Conservation (phyloP, 2,329 filamentous ascomycete species). For the Zalaria obscura region DNA sequence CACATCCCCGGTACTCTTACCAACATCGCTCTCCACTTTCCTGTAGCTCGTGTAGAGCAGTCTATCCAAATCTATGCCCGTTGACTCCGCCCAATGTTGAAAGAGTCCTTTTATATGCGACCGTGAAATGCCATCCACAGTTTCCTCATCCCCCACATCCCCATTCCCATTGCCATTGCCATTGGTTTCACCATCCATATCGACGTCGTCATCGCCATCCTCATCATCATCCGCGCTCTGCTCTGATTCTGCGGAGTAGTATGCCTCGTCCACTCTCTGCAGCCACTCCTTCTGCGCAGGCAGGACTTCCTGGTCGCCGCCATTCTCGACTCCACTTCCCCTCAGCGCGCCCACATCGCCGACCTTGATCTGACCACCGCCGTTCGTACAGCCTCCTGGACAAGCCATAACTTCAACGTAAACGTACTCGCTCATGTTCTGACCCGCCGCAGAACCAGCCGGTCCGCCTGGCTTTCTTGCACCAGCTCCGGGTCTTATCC, state of each 20-base stretch:
- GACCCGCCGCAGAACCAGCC: constrained; percentile 17
- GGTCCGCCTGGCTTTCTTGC: constrained; percentile 37
- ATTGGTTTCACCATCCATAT: constrained; percentile 1
- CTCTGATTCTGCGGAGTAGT: constrained; percentile 15
- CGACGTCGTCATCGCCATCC: constrained; percentile 6
- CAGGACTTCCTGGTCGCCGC: constrained; percentile 16
- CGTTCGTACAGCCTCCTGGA: constrained; percentile 96
- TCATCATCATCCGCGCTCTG: constrained; percentile 14
- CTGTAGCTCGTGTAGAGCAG: constrained; percentile 79
- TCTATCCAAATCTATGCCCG: constrained; percentile 55
- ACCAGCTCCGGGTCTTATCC: constrained; percentile 25
- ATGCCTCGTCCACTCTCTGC: constrained; percentile 50
- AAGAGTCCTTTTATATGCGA: constrained; percentile 54
- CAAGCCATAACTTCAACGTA: constrained; percentile 99
- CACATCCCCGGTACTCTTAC: constrained; percentile 58
- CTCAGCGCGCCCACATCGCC: constrained; percentile 50
- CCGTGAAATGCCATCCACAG: constrained; percentile 42
- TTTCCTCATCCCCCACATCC: constrained; percentile 7
- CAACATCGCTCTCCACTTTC: constrained; percentile 88
- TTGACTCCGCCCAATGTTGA: constrained; percentile 60
- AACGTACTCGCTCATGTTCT: constrained; percentile 47
- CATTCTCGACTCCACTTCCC: constrained; percentile 19
- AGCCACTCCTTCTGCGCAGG: constrained; percentile 35
- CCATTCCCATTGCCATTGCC: constrained; percentile 8
- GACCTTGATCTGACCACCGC: constrained; percentile 86